Conservation (phyloP, 495 filamentous ascomycete species). For the Eremomyces bilateralis region DNA sequence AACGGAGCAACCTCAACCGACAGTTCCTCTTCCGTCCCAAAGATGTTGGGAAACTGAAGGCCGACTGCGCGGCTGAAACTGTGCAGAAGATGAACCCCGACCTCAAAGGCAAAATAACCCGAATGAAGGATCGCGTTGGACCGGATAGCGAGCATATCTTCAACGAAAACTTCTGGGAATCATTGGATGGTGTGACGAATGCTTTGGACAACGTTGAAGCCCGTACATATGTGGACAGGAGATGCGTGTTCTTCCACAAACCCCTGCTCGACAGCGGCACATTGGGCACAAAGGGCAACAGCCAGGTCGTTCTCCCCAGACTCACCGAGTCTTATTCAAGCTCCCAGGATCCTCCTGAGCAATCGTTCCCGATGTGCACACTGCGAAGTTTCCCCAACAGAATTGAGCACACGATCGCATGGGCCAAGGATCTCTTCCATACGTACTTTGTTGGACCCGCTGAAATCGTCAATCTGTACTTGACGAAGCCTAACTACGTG, state of each 20-base stretch:
- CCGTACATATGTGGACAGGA: slow-evolving; percentile 86
- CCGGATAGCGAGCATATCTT: slow-evolving; percentile 87
- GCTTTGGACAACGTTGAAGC: slow-evolving; percentile 97
- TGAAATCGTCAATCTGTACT: slow-evolving; percentile 87
- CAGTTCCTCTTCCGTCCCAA: slow-evolving; percentile 91
- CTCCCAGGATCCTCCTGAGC: slow-evolving; percentile 94
- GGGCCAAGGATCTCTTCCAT: slow-evolving; percentile 90
- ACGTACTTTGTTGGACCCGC: slow-evolving; percentile 80
- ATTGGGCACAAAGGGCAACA: slow-evolving; percentile 95
- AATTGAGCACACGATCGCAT: slow-evolving; percentile 98
- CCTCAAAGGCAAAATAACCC: slow-evolving; percentile 60
- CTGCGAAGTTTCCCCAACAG: slow-evolving; percentile 94
- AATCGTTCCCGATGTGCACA: slow-evolving; percentile 98
- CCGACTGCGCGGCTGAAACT: slow-evolving; percentile 74
- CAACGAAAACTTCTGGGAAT: slow-evolving; percentile 82
- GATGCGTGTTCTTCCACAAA: slow-evolving; percentile 98
- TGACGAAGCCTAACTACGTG: slow-evolving; percentile 79
- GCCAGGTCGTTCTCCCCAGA: slow-evolving; percentile 75
- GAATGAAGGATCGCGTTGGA: slow-evolving; percentile 73
- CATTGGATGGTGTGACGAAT: slow-evolving; percentile 85
- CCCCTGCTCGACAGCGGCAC: slow-evolving; percentile 92
- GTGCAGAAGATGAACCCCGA: slow-evolving; percentile 92
- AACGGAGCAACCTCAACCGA: slow-evolving; percentile 96
- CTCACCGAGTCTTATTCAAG: slow-evolving; percentile 96
- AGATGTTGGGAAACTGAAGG: slow-evolving; percentile 95